Evolutionary conservation across 1,139 yeast genomes (phyloP).

Genomic region (Lizanozyma gosingica): DNA sequence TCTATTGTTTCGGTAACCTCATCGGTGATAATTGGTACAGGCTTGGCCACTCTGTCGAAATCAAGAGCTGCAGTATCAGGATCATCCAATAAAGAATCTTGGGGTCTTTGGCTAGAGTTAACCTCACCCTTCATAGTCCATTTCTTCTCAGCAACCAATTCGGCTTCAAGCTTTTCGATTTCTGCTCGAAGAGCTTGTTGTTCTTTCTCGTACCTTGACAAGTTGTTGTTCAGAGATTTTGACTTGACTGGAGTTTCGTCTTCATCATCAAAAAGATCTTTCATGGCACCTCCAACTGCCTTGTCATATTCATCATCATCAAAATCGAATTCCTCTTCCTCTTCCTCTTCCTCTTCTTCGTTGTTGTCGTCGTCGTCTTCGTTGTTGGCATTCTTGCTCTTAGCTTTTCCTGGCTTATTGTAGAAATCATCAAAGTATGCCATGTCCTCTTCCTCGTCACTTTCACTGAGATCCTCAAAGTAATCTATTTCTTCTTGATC

Average conservation of each 20-base stretch:
- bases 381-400: constrained; percentile 13
- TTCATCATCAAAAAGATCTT: constrained; percentile 45
- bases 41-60: constrained; percentile 67
- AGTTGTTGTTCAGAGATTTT: constrained; percentile 20
- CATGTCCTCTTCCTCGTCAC: constrained; percentile 59
- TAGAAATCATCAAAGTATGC: constrained; percentile 70
- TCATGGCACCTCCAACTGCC: constrained; percentile 48
- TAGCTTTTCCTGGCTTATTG: constrained; percentile 35
- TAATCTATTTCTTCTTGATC: constrained; percentile 56
- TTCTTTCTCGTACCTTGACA: constrained; percentile 80
- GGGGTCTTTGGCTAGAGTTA: constrained; percentile 69
- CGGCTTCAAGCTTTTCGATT: constrained; percentile 72
- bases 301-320: constrained; percentile 41
- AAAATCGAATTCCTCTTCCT: constrained; percentile 20
- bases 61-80: constrained; percentile 44
- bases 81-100: constrained; percentile 67
- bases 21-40: constrained; percentile 88
- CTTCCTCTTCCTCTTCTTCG: constrained; percentile 23
- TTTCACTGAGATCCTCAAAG: constrained; percentile 45
- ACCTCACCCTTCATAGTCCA: constrained; percentile 97
- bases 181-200: constrained; percentile 70
- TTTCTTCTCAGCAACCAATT: constrained; percentile 80
- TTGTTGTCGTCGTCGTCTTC: constrained; percentile 10
- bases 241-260: constrained; percentile 21
- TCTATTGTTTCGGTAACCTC: constrained; percentile 82